Base-by-base conservation (phyloP, 1,284 basidiomycete genomes). In the Cutaneotrichosporon cavernicola region DNA sequence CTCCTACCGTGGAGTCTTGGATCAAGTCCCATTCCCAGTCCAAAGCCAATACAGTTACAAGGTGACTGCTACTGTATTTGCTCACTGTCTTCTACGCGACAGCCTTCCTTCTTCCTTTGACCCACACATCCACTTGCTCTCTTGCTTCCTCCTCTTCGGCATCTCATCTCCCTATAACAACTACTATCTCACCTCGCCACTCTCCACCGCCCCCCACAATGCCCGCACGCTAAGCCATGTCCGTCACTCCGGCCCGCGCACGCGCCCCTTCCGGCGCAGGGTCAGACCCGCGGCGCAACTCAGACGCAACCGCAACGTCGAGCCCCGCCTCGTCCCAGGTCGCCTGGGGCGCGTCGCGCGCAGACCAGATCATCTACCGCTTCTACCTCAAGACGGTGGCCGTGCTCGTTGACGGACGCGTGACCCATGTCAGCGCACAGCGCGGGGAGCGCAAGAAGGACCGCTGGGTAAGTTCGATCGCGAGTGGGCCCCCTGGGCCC, bases 381-480 rank as follows among this genome's bases (percentile, higher is more conserved):
- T 76, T 76, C 58, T 80, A 81, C 64, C 69, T 81, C 64, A 81
- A 81, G 72, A 80, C 78, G 0, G 75, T 81, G 14, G 73, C 66
- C 16, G 72, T 81, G 16, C 69, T 81, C 14, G 75, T 76, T 11
- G 78, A 81, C 38, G 76, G 71, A 1, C 65, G 78, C 18, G 66
- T 80, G 63, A 77, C 76, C 10, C 78, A 80, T 65, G 71, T 73
- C 64, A 72, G 68, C 18, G 53, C 57, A 9, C 60, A 59, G 16
- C 58, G 50, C 47, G 66, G 64, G 13, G 74, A 79, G 55, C 64
- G 61, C 63, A 77, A 75, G 72, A 70, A 76, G 65, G 79, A 81
- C 62, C 75, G 76, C 68, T 81, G 80, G 79, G 79, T 80, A 58
- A 67, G 76, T 67, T 67, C 16, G 18, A 18, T n/a, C 43, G 18